phyloP scores from a whole-genome alignment of 768 basidiomycete species.

The Mycena rosella region DNA sequence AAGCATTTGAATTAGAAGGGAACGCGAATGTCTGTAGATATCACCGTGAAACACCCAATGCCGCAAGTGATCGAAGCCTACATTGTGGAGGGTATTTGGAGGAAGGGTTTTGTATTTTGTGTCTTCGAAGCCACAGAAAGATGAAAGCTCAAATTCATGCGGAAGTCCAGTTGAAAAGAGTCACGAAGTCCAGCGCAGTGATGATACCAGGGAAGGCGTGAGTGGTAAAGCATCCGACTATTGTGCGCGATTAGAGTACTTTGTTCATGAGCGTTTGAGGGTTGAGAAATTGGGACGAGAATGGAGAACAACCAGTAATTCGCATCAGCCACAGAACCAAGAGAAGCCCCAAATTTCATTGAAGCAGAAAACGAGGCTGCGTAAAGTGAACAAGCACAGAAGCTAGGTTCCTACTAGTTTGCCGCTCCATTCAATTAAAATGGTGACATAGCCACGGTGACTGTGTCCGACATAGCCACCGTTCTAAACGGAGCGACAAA shows the following conservation, averaged over 20 bases:
- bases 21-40: too few relatives aligned
- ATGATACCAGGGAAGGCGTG: conserved; percentile 1
- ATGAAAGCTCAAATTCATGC: conserved; percentile 4
- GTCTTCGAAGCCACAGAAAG: conserved; percentile 5
- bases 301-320: too few relatives aligned
- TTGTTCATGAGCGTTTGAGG: conserved; percentile 6
- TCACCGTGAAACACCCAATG: too few relatives aligned
- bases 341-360: too few relatives aligned
- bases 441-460: too few relatives aligned
- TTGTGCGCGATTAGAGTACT: background rate
- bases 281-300: background rate
- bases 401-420: background rate
- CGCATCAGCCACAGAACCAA: too few relatives aligned
- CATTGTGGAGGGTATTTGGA: conserved; percentile 5
- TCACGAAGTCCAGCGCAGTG: conserved; percentile 2
- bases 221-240: conserved; percentile 3
- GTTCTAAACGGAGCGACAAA: too few relatives aligned
- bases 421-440: too few relatives aligned
- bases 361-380: too few relatives aligned
- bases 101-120: conserved; percentile 9
- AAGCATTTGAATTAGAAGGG: too few relatives aligned
- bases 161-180: conserved; percentile 1
- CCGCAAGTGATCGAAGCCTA: background rate
- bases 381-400: too few relatives aligned
- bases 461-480: too few relatives aligned